phyloP scores from a whole-genome alignment of 2,329 filamentous ascomycete species.

The Trichoderma sp. region DNA sequence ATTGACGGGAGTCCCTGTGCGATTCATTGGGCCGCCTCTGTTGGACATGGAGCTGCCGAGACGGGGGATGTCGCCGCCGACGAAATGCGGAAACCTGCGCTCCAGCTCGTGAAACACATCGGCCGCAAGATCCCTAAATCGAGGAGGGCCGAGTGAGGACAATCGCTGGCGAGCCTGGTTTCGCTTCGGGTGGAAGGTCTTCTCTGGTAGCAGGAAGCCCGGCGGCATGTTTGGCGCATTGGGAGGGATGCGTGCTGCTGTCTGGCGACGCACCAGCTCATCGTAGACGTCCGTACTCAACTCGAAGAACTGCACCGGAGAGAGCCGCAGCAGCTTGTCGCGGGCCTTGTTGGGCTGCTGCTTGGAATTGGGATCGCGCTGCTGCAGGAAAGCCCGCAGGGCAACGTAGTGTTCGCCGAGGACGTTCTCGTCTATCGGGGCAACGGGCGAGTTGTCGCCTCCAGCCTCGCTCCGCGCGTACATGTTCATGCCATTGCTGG shows the following conservation, averaged over 20 bases:
- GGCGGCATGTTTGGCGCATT: conserved; percentile 61
- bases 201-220: conserved; percentile 77
- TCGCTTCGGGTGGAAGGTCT: conserved; percentile 91
- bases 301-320: conserved; percentile 92
- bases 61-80: conserved; percentile 67
- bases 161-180: conserved; percentile 97
- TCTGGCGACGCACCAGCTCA: conserved; percentile 85
- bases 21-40: conserved; percentile 58
- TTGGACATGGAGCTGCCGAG: conserved; percentile 68
- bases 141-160: conserved; percentile 79
- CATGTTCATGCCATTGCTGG: conserved; percentile 74
- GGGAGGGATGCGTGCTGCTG: conserved; percentile 57
- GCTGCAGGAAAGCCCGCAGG: conserved; percentile 73
- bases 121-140: conserved; percentile 89
- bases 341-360: conserved; percentile 83
- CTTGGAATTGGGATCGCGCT: conserved; percentile 74
- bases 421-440: conserved; percentile 54
- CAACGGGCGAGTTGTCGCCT: conserved; percentile 55
- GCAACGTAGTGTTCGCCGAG: conserved; percentile 80
- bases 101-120: conserved; percentile 97
- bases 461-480: conserved; percentile 69
- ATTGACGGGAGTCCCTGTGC: conserved; percentile 64
- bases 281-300: conserved; percentile 97
- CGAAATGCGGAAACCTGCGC: conserved; percentile 81
- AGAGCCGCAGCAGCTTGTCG: conserved; percentile 90